Conservation (phyloP, 306 rosid species). For the Lagenaria siceraria region DNA sequence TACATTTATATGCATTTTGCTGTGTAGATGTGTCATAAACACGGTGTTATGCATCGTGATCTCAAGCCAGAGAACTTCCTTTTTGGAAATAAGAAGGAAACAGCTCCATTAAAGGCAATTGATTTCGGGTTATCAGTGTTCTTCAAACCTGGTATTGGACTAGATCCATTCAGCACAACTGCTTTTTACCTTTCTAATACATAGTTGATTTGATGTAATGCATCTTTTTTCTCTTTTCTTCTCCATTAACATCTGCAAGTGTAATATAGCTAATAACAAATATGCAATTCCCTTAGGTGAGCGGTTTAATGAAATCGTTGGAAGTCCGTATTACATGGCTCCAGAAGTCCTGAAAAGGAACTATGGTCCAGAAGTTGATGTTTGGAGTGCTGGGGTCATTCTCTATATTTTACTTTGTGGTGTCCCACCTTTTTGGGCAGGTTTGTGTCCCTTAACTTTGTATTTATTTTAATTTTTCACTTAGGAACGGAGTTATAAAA, state of each 20-base stretch:
- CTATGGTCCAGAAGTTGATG: constrained; percentile 78
- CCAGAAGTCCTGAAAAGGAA: constrained; percentile 73
- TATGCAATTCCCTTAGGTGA: constrained; percentile 21
- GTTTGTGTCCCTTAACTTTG: constrained; percentile 22
- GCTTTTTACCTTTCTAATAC: neutral
- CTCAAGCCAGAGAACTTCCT: constrained; percentile 25
- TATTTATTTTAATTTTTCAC: neutral
- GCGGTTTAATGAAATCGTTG: constrained; percentile 47
- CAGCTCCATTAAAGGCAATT: constrained; percentile 20
- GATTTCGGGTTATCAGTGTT: constrained; percentile 24
- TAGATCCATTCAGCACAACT: neutral
- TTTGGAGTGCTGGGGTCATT: constrained; percentile 90
- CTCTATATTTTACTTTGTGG: constrained; percentile 73
- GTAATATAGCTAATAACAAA: neutral
- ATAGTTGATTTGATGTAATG: neutral
- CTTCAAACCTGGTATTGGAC: constrained; percentile 20
- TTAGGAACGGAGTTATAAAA: neutral
- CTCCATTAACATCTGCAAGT: neutral
- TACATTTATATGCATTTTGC: neutral
- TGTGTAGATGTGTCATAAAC: constrained; percentile 23
- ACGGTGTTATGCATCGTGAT: constrained; percentile 27
- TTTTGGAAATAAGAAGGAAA: constrained; percentile 22
- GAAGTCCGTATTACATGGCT: constrained; percentile 85
- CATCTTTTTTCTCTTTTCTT: neutral
- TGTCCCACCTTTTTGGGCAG: constrained; percentile 93